These are phyloP conservation scores for Lagenidium sp. DNA, from an alignment of 352 stramenopile genomes.

Conservation along the genomic window DNA sequence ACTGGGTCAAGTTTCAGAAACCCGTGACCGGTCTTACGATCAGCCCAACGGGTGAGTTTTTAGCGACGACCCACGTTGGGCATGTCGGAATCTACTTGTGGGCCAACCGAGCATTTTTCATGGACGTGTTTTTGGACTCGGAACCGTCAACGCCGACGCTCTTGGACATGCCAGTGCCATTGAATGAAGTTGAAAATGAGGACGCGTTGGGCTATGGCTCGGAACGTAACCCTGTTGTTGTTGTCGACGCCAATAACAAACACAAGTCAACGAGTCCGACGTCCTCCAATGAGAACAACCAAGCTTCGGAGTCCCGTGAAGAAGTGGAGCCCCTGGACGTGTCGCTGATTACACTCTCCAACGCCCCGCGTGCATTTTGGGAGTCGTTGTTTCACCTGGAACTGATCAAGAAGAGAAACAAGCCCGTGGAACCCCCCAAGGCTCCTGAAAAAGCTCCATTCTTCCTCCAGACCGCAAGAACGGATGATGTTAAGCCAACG, in stretches of 20 bases:
- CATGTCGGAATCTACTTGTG: slow-evolving; percentile 93
- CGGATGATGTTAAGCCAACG: slow-evolving; percentile 68
- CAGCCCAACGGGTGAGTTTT: slow-evolving; percentile 93
- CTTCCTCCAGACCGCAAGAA: slow-evolving; percentile 90
- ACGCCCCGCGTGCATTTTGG: slow-evolving; percentile 79
- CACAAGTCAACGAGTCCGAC: background rate
- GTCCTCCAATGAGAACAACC: background rate
- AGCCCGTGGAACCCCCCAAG: slow-evolving; percentile 91
- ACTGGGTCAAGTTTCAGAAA: slow-evolving; percentile 93
- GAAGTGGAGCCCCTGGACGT: slow-evolving; percentile 44
- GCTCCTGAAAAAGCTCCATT: slow-evolving; percentile 92
- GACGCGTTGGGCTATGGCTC: slow-evolving; percentile 43
- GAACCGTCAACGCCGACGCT: slow-evolving; percentile 63
- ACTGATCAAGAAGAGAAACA: slow-evolving; percentile 95
- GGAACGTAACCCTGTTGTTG: slow-evolving; percentile 35
- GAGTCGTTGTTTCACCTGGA: slow-evolving; percentile 89
- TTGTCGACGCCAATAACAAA: slow-evolving; percentile 5
- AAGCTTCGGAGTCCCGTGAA: slow-evolving; percentile 19
- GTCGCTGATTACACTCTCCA: slow-evolving; percentile 70
- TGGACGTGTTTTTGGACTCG: slow-evolving; percentile 76
- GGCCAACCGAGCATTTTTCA: slow-evolving; percentile 93
- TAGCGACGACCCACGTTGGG: slow-evolving; percentile 91
- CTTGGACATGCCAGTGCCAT: slow-evolving; percentile 89
- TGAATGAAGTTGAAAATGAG: slow-evolving; percentile 79
- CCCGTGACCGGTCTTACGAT: slow-evolving; percentile 88